Evolutionary conservation across 2,329 filamentous ascomycete genomes (phyloP).

Genomic region (Pyrenophora graminea): DNA sequence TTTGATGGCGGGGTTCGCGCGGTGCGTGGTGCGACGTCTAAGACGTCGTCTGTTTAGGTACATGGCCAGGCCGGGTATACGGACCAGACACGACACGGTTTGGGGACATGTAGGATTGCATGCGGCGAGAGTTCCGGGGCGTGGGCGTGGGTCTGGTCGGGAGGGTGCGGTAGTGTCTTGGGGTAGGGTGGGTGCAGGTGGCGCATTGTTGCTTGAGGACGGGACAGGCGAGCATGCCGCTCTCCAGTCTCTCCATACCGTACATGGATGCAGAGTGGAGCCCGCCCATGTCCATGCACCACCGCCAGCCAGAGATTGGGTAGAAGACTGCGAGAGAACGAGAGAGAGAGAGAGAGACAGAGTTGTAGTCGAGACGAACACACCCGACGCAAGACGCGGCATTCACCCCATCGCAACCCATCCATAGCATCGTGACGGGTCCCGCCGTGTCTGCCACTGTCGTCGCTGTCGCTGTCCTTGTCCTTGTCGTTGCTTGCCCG

Average conservation of each 20-base stretch:
- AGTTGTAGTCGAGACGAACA: too few species aligned
- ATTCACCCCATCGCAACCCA: too few species aligned
- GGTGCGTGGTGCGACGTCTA: conserved; percentile 6
- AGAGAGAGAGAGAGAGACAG: too few species aligned
- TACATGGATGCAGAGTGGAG: conserved; percentile 7
- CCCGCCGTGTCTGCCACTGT: too few species aligned
- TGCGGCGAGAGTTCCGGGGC: not conserved
- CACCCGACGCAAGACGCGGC: too few species aligned
- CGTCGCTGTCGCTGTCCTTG: not conserved
- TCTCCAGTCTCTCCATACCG: conserved; percentile 11
- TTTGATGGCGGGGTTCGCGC: conserved; percentile 12
- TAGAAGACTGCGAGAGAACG: too few species aligned
- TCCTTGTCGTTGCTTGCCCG: not conserved
- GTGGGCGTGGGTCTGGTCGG: conserved; percentile 1
- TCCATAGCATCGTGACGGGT: too few species aligned
- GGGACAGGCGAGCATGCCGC: conserved; percentile 6
- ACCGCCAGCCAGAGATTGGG: not conserved
- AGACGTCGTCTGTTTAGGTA: conserved; percentile 4
- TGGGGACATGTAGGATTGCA: not conserved
- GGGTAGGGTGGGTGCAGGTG: conserved; percentile 7
- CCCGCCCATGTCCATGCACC: conserved; percentile 2
- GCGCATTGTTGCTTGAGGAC: conserved; percentile 11
- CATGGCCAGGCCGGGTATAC: not conserved
- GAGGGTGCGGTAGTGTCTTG: conserved; percentile 7
- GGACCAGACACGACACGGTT: not conserved